Conservation (phyloP, 805 yeast genomes). For the Metschnikowia proteae region DNA sequence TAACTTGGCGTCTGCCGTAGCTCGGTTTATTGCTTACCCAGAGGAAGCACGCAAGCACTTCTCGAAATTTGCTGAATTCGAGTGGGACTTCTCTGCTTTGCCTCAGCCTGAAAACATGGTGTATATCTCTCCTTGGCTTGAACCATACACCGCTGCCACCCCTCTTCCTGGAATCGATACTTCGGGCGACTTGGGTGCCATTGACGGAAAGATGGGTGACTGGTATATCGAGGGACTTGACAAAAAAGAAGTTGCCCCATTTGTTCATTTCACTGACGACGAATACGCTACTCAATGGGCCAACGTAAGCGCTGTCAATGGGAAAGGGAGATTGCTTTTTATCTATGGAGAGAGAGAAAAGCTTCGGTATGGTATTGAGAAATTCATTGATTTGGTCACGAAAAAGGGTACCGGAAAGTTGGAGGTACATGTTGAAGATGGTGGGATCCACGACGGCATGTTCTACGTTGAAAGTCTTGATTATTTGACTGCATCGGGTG, state of each 20-base stretch:
- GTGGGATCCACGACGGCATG: slow-evolving; percentile 35
- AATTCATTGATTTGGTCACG: slow-evolving; percentile 21
- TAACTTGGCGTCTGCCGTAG: slow-evolving; percentile 14
- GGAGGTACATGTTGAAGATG: slow-evolving; percentile 23
- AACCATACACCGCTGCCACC: slow-evolving; percentile 26
- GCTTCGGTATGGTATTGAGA: slow-evolving; percentile 28
- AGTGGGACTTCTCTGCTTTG: slow-evolving; percentile 18
- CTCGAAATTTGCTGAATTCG: slow-evolving; percentile 18
- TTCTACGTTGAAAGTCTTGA: slow-evolving; percentile 35
- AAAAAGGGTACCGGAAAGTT: slow-evolving; percentile 18
- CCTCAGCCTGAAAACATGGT: slow-evolving; percentile 29
- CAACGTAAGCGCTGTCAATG: slow-evolving; percentile 23
- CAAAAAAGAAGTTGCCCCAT: slow-evolving; percentile 15
- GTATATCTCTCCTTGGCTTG: slow-evolving; percentile 35
- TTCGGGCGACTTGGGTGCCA: slow-evolving; percentile 33
- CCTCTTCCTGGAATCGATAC: slow-evolving; percentile 23
- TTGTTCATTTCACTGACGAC: slow-evolving; percentile 23
- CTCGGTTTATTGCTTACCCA: slow-evolving; percentile 28
- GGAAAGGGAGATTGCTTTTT: slow-evolving; percentile 20
- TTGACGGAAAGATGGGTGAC: slow-evolving; percentile 27
- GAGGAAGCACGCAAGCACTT: slow-evolving; percentile 27
- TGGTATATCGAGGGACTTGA: slow-evolving; percentile 26
- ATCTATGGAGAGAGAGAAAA: slow-evolving; percentile 34
- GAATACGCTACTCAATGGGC: slow-evolving; percentile 25
- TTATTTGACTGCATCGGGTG: slow-evolving; percentile 22